Base-by-base conservation (phyloP, 75 land plant species). In the Picea glauca region DNA sequence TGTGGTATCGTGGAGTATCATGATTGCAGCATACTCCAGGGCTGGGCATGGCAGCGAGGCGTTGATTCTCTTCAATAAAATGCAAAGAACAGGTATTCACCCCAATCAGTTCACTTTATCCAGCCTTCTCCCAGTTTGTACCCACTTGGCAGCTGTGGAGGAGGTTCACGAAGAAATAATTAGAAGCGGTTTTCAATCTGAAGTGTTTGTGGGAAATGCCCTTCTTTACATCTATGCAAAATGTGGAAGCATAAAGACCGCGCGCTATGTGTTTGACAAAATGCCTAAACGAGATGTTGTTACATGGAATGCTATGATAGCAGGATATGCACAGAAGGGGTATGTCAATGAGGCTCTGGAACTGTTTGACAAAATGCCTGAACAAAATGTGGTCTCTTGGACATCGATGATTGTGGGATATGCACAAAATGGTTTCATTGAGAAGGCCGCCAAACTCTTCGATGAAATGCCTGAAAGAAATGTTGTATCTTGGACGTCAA, bases 261-360 rank as follows among this genome's bases (percentile, higher is more conserved):
- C 72, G 15, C 13, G 8, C 9, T 59, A 18, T 78, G 79, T 91
- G 66, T 91, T 91, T 80, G 84, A 89, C 13, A 75, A 80, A 30
- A 81, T 81, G 26, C 31, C 46, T 20, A 21, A 70, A 57, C 82
- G 91, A 85, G 85, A 88, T 21, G 72, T 62, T 13, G 87, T 89
- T 4, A 83, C 93, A 6, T 91, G 91, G 89, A 91, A 87, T 65
- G 84, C 87, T 46, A 75, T 91, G 78, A 89, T 91, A 62, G 79
- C 79, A 75, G 91, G 87, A 13, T 88, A 80, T 79, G 78, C 83
- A 32, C 84, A 73, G 76, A 81, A 72, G 62, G 79, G 75, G 76
- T 62, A 79, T 62, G 60, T 87, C 62, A 46, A 70, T 70, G 23
- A 70, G 43, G 54, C 74, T n/a, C 43, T 70, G 5, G 13, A 70